Evolutionary conservation across 176 grass and related monocot species (phyloP).

Genomic region (Coix lacrymajobi): DNA sequence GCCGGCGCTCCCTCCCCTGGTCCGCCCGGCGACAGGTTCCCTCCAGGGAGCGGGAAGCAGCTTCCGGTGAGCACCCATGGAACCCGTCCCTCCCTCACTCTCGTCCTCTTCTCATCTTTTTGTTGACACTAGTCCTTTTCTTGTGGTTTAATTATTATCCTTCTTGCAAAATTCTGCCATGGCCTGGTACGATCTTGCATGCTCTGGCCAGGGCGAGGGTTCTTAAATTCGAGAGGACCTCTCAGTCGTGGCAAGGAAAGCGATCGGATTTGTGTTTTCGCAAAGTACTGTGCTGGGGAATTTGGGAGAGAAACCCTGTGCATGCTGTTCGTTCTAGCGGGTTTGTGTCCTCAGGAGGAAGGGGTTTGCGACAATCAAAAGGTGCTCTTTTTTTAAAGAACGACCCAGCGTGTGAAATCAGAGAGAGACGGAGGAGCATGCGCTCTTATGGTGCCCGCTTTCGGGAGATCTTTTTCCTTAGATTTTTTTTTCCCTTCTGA

Average conservation of each 20-base stretch:
- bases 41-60: not conserved
- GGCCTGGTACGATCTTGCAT: not conserved
- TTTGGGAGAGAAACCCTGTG: not conserved
- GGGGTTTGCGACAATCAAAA: not conserved
- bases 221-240: not conserved
- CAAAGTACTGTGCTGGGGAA: not conserved
- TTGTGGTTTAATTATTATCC: not conserved
- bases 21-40: not conserved
- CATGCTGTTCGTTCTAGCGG: not conserved
- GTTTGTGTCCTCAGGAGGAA: not conserved
- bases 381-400: not conserved
- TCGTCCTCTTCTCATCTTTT: no score
- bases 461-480: constrained; percentile 5
- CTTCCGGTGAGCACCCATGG: constrained; percentile 8
- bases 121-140: not conserved
- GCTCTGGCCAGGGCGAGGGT: not conserved
- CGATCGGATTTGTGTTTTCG: not conserved
- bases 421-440: not conserved
- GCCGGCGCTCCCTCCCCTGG: not conserved
- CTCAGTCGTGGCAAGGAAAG: not conserved
- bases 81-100: not conserved
- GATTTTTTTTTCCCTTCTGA: constrained; percentile 15
- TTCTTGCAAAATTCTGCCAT: not conserved
- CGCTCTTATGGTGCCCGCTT: constrained; percentile 4
- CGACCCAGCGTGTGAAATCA: constrained; percentile 11